These are phyloP conservation scores for Dipodascus geniculatus DNA, from an alignment of 805 yeast genomes.

Conservation along the genomic window DNA sequence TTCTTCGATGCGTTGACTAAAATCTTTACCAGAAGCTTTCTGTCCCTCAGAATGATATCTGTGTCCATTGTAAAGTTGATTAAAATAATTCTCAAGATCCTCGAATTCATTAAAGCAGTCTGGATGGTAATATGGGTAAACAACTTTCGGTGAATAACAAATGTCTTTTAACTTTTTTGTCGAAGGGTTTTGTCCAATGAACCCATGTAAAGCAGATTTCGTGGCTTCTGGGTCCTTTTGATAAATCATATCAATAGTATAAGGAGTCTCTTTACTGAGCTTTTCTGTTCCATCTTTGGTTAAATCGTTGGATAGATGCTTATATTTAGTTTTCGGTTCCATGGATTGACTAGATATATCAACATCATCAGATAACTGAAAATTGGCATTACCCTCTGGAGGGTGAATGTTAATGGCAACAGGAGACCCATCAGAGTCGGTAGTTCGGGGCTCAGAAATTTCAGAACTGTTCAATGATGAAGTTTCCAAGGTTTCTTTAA, in stretches of 20 bases:
- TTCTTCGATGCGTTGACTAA: neutral
- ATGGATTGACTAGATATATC: too few relatives aligned
- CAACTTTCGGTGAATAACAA: neutral
- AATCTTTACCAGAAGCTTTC: neutral
- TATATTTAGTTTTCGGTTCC: too few relatives aligned
- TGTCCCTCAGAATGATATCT: neutral
- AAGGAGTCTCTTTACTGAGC: neutral
- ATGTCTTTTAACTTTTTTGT: neutral
- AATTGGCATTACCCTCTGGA: too few relatives aligned
- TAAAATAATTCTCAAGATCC: neutral
- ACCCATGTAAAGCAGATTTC: neutral
- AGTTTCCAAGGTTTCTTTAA: too few relatives aligned
- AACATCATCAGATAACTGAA: too few relatives aligned
- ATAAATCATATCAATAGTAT: neutral
- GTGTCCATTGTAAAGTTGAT: neutral
- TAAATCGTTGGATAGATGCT: too few relatives aligned
- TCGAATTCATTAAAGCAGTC: neutral
- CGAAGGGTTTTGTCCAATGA: neutral
- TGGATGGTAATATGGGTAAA: neutral
- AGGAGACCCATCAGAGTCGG: too few relatives aligned
- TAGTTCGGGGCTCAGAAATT: too few relatives aligned
- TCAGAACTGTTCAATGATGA: too few relatives aligned
- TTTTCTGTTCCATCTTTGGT: too few relatives aligned
- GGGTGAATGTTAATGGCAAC: too few relatives aligned
- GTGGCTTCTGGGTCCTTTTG: neutral